Evolutionary conservation across 2,329 filamentous ascomycete genomes (phyloP).

Genomic region (Xylaria digitata): DNA sequence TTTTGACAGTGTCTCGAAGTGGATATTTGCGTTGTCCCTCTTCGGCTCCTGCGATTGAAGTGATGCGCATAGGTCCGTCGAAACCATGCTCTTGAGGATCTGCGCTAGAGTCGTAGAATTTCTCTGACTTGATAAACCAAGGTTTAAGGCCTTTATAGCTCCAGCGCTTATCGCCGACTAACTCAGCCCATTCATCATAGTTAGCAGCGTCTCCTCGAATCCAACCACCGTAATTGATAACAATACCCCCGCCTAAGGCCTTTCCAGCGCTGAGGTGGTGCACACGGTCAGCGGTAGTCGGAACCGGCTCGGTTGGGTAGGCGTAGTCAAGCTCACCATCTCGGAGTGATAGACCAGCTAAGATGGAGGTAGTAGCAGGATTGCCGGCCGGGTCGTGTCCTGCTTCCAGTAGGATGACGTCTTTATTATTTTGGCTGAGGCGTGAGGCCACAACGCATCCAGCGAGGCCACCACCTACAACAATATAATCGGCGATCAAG

Average conservation of each 20-base stretch:
- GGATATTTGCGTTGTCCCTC: constrained; percentile 49
- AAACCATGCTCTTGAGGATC: constrained; percentile 43
- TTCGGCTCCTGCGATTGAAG: constrained; percentile 32
- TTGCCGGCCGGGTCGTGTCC: constrained; percentile 42
- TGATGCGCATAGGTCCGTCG: too few relatives aligned
- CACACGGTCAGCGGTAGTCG: constrained; percentile 34
- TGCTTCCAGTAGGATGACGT: constrained; percentile 45
- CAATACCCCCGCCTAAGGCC: constrained; percentile 44
- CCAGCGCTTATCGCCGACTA: too few relatives aligned
- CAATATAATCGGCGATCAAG: constrained; percentile 42
- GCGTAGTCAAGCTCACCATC: constrained; percentile 43
- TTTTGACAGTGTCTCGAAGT: constrained; percentile 46
- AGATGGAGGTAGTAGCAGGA: constrained; percentile 38
- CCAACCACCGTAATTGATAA: constrained; percentile 47
- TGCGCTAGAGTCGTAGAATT: constrained; percentile 47
- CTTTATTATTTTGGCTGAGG: constrained; percentile 40
- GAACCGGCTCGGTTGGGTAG: constrained; percentile 42
- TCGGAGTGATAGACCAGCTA: constrained; percentile 41
- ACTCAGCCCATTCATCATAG: constrained; percentile 30
- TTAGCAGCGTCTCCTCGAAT: constrained; percentile 44
- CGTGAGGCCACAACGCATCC: constrained; percentile 45
- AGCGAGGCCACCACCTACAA: constrained; percentile 46
- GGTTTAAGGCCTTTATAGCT: constrained; percentile 58
- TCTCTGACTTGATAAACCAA: constrained; percentile 57
- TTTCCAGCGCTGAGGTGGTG: constrained; percentile 42